Evolutionary conservation across 495 filamentous ascomycete species (phyloP).

Genomic region (Saxispiralis lemnorum): DNA sequence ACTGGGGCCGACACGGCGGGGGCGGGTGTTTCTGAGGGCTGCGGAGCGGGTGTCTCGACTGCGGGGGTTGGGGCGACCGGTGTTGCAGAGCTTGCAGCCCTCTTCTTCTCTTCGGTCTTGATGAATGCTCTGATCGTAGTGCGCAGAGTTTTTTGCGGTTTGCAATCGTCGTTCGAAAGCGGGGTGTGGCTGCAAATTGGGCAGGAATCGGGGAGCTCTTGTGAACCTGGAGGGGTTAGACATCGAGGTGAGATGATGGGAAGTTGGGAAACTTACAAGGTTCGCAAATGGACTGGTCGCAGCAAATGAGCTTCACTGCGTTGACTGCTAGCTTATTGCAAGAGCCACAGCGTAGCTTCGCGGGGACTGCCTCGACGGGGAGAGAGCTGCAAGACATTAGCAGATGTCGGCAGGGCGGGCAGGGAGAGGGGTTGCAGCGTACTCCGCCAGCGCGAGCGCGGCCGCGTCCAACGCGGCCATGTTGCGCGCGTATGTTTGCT

Average conservation of each 20-base stretch:
- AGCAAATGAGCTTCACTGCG: slow-evolving; percentile 81
- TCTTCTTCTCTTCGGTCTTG: slow-evolving; percentile 73
- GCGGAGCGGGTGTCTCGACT: slow-evolving; percentile 5
- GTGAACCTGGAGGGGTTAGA: slow-evolving; percentile 22
- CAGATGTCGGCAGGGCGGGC: neutral
- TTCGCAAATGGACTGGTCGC: slow-evolving; percentile 87
- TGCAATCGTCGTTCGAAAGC: slow-evolving; percentile 68
- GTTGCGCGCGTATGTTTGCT: neutral
- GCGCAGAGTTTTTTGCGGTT: slow-evolving; percentile 69
- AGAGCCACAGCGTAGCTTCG: slow-evolving; percentile 83
- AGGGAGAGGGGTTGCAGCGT: neutral
- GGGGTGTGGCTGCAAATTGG: slow-evolving; percentile 87
- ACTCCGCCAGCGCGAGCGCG: slow-evolving; percentile 7
- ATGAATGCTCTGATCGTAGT: slow-evolving; percentile 81
- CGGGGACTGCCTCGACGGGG: slow-evolving; percentile 68
- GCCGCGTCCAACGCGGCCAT: slow-evolving; percentile 5
- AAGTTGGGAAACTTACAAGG: slow-evolving; percentile 43
- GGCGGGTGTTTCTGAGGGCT: too few species aligned
- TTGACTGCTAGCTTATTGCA: slow-evolving; percentile 85
- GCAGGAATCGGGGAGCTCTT: slow-evolving; percentile 44
- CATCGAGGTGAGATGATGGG: neutral
- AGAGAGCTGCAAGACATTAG: slow-evolving; percentile 40
- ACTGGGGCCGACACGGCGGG: too few species aligned
- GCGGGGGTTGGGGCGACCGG: slow-evolving; percentile 24
- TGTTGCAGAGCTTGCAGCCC: slow-evolving; percentile 12